Evolutionary conservation across 208 protist genomes (phyloP).

Genomic region (Crithidia bombi): DNA sequence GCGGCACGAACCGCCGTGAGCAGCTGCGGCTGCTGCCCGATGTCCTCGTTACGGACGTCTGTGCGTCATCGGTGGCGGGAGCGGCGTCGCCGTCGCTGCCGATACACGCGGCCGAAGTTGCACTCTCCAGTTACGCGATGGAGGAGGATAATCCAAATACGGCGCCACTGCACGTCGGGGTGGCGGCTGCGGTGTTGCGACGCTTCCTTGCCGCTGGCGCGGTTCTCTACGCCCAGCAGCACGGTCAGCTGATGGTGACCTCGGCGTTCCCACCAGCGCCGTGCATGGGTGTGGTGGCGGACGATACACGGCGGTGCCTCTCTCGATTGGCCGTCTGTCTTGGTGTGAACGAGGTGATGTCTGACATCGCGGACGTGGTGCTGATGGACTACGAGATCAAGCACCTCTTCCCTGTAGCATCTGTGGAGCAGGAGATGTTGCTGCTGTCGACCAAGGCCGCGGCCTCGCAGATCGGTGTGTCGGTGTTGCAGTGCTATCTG

Average conservation of each 20-base stretch:
- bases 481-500: conserved; percentile 27
- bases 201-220: conserved; percentile 30
- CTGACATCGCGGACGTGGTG: conserved; percentile 52
- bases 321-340: conserved; percentile 38
- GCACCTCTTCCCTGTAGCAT: conserved; percentile 38
- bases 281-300: conserved; percentile 10
- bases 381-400: conserved; percentile 68
- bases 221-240: conserved; percentile 15
- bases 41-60: conserved; percentile 1
- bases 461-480: conserved; percentile 47
- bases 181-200: conserved; percentile 26
- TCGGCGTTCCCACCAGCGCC: neutral
- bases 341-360: conserved; percentile 35
- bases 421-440: conserved; percentile 43
- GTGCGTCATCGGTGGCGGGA: too few relatives aligned
- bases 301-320: conserved; percentile 31
- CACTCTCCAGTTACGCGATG: conserved; percentile 22
- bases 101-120: neutral
- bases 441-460: conserved; percentile 42
- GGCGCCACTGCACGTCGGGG: conserved; percentile 12
- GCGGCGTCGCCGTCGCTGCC: neutral
- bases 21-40: conserved; percentile 34
- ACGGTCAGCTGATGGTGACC: neutral
- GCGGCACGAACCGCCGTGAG: conserved; percentile 25
- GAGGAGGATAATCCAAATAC: conserved; percentile 18